These are phyloP conservation scores for Komagataella phaffii DNA, from an alignment of 805 yeast genomes.

Conservation along the genomic window DNA sequence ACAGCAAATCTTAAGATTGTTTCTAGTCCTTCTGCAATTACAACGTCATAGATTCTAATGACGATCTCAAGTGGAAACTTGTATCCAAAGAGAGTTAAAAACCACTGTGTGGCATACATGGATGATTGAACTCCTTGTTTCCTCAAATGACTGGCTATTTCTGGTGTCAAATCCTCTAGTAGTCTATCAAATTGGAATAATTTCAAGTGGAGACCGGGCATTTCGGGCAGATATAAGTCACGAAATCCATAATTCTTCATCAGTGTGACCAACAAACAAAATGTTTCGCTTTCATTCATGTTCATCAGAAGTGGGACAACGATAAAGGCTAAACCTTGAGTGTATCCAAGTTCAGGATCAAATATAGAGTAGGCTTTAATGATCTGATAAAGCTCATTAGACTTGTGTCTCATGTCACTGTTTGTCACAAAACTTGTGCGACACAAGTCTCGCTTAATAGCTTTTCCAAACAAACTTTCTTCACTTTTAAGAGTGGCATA, in stretches of 20 bases:
- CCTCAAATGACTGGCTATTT: constrained; percentile 57
- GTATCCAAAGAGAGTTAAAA: constrained; percentile 87
- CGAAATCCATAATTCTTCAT: constrained; percentile 82
- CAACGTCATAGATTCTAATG: constrained; percentile 72
- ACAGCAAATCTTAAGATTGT: constrained; percentile 75
- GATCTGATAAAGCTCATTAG: constrained; percentile 55
- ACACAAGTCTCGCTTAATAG: constrained; percentile 69
- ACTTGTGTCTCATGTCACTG: constrained; percentile 37
- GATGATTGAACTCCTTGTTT: constrained; percentile 84
- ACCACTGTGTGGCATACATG: constrained; percentile 98
- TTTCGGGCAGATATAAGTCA: constrained; percentile 68
- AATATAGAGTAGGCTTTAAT: constrained; percentile 74
- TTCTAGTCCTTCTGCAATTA: constrained; percentile 86
- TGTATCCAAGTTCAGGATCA: constrained; percentile 92
- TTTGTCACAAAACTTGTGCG: constrained; percentile 73
- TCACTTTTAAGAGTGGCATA: constrained; percentile 33
- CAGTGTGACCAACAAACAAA: constrained; percentile 63
- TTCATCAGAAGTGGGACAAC: constrained; percentile 75
- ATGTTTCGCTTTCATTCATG: constrained; percentile 74
- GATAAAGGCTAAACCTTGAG: constrained; percentile 96
- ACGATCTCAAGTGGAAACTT: constrained; percentile 88
- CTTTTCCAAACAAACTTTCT: constrained; percentile 52
- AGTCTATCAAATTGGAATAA: constrained; percentile 86
- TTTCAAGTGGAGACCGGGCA: constrained; percentile 83
- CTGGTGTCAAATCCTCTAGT: constrained; percentile 65